Base-by-base conservation (phyloP, 2,329 filamentous ascomycete species). In the Chaetomiaceae sp. region DNA sequence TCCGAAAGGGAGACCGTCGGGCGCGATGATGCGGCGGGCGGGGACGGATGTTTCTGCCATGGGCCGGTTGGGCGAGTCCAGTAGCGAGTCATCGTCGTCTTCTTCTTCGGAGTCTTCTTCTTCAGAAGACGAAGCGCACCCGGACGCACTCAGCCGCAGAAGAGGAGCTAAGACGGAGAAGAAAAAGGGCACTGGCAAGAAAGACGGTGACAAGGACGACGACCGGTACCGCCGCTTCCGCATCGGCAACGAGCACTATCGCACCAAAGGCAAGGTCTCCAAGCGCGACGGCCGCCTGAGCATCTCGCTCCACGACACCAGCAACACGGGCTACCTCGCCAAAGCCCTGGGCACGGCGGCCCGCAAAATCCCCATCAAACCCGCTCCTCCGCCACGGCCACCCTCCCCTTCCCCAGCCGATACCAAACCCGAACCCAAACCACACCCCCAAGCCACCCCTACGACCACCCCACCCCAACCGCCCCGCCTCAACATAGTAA, bases 221-320 rank as follows among this genome's bases (percentile, higher is more conserved):
- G 63, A 68, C 50, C 66, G 53, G 2, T 83, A 75, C 57, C 71
- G 76, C 0, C 73, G 72, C 3, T 85, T 88, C 64, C 71, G 71
- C 34, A 72, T 88, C 16, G 75, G 74, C 5, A 85, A 88, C 58
- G 76, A 86, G 3, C 71, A 85, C 44, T 86, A 83, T 66, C 74
- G 71, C 17, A 86, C 82, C 1, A 81, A 75, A 55, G 85, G 84
- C 20, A 81, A 73, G 55, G 77, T 88, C 1, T 82, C 77, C 3
- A 85, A 81, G 65, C 75, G 71, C 41, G 86, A 90, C 64, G 87
- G 87, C 0, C 76, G 87, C 19, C 67, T 91, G 43, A 82, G 81
- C 55, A 87, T 91, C 55, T 85, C 82, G 4, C 75, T 90, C 61
- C 83, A 85, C 47, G 86, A 90, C 62, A 84, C 79, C 1, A 77